Base-by-base conservation (phyloP, 768 basidiomycete genomes). In the Mycena olivaceomarginata region DNA sequence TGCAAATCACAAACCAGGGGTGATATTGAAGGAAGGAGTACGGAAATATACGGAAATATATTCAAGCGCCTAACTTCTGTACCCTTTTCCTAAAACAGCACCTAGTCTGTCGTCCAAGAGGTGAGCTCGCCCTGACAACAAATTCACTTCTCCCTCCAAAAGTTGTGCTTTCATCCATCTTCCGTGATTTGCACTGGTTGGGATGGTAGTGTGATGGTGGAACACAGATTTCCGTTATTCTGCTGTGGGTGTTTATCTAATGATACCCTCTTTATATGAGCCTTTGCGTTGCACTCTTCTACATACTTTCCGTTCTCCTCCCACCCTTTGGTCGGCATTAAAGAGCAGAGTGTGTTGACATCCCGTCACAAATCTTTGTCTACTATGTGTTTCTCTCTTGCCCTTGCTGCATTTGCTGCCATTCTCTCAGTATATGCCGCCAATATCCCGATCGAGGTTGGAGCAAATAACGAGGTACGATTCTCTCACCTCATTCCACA, bases 331-430 rank as follows among this genome's bases (percentile, higher is more conserved):
- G 1, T 25, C 25, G 25, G 25, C 25, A 25, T 25, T 25, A 1
- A 25, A 25, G 25, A 25, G 25, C 25, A 25, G 25, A 25, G 25
- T 25, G 1, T 2, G 25, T 25, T 25, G 25, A 25, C 25, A 25
- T 25, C 25, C 25, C 25, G 1, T 25, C 25, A 25, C 25, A 25
- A 25, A 25, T 59, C 20, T 56, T 67, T 12, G 37, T 67, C 66
- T 40, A 40, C 66, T 18, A 67, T 67, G 66, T 48, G 66, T 67
- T 67, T 67, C 18, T 53, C 48, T 53, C 39, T 67, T 67, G 66
- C 66, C 37, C 48, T 67, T 51, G 48, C 37, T 39, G 66, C 37
- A 5, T 53, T 67, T 7, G 66, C 48, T 53, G 12, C 66, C 48
- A 48, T 40, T 51, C 37, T 51, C 66, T 67, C 66, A 12, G 66